Conservation (phyloP, 1,284 basidiomycete species). For the Macrocystidia cucumis region DNA sequence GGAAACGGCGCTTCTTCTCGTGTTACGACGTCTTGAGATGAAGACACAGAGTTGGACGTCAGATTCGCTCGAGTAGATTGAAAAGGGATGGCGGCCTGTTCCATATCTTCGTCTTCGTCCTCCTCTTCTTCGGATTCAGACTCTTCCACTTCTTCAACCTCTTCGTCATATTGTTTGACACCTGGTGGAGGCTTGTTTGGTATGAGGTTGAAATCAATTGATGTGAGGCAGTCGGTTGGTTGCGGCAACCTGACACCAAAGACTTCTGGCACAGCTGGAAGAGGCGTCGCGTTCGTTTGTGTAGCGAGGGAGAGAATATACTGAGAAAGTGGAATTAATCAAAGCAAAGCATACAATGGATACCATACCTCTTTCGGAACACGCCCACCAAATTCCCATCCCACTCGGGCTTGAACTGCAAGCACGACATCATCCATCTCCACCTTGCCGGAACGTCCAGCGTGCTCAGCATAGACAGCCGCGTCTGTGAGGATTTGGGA, state of each 20-base stretch:
- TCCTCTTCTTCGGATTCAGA: constrained; percentile 56
- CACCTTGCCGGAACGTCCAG: constrained; percentile 69
- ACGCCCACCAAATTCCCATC: constrained; percentile 90
- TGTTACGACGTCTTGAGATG: constrained; percentile 21
- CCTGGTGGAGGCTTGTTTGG: constrained; percentile 79
- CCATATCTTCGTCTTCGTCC: constrained; percentile 53
- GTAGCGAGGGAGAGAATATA: constrained; percentile 86
- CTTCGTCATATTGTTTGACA: constrained; percentile 69
- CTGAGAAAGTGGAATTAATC: constrained; percentile 30
- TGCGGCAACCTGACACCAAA: constrained; percentile 91
- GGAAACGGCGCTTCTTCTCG: constrained; percentile 41
- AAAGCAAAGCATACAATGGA: neutral
- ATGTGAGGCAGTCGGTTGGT: constrained; percentile 75
- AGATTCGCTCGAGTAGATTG: constrained; percentile 11
- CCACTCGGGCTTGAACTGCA: constrained; percentile 89
- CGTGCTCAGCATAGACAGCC: constrained; percentile 91
- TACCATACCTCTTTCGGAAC: constrained; percentile 87
- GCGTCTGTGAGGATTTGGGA: constrained; percentile 88
- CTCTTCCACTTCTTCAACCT: constrained; percentile 71
- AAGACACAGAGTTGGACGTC: constrained; percentile 15
- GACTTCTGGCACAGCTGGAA: constrained; percentile 91
- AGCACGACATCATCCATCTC: constrained; percentile 89
- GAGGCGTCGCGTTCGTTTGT: constrained; percentile 83
- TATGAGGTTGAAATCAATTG: constrained; percentile 90
- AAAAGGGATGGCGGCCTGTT: constrained; percentile 22